phyloP scores from a whole-genome alignment of 1,139 yeast species.

The Eremothecium coryli region DNA sequence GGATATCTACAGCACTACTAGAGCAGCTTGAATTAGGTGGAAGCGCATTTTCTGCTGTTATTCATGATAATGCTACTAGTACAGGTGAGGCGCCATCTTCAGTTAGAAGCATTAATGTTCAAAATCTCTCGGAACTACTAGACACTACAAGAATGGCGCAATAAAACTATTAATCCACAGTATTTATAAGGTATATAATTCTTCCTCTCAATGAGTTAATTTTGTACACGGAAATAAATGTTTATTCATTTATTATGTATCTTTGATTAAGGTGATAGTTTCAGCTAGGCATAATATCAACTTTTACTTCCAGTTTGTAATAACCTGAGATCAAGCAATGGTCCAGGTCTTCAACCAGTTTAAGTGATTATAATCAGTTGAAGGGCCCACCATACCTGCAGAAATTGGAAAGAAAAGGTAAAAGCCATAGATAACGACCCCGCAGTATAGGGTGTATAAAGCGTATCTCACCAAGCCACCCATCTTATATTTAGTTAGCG shows the following conservation, averaged over 20 bases:
- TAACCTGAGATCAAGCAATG: slow-evolving; percentile 27
- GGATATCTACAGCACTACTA: too few relatives aligned
- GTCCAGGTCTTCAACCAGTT: slow-evolving; percentile 75
- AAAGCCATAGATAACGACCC: slow-evolving; percentile 57
- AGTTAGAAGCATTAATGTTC: slow-evolving; percentile 12
- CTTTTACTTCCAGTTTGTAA: too few relatives aligned
- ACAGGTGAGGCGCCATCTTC: not conserved
- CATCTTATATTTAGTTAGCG: slow-evolving; percentile 29
- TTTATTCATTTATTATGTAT: too few relatives aligned
- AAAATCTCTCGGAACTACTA: slow-evolving; percentile 20
- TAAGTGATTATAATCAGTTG: slow-evolving; percentile 56
- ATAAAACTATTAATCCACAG: too few relatives aligned
- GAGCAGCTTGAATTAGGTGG: too few relatives aligned
- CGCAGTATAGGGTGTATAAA: slow-evolving; percentile 40
- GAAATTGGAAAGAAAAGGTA: slow-evolving; percentile 67
- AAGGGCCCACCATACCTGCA: slow-evolving; percentile 86
- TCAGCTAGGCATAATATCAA: too few relatives aligned
- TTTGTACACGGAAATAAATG: too few relatives aligned
- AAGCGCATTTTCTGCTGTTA: too few relatives aligned
- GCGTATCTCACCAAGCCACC: slow-evolving; percentile 28
- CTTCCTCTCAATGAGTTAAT: too few relatives aligned
- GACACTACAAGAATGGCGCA: slow-evolving; percentile 30
- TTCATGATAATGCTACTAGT: too few relatives aligned
- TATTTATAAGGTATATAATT: too few relatives aligned
- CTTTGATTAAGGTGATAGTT: too few relatives aligned